Base-by-base conservation (phyloP, 106 monocot genomes). In the Acorus calamus region DNA sequence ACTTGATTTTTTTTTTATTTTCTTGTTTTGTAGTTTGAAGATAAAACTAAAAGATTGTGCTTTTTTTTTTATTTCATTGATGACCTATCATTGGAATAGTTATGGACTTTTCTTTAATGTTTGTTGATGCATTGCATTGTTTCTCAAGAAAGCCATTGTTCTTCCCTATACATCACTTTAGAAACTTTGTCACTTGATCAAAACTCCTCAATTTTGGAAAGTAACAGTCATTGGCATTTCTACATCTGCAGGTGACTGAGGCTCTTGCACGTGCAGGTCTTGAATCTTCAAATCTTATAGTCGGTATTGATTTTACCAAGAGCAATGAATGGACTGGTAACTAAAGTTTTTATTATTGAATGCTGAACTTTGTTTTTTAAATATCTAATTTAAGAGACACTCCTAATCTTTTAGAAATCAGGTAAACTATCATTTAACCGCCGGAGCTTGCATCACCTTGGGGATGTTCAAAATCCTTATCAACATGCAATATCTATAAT, bases 241-340 rank as follows among this genome's bases (percentile, higher is more conserved):
- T 47, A 46, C 45, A 8, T 69, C 44, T 74, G 41, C 65, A 94
- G 94, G 89, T 94, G 8, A 94, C 86, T 71, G 89, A 89, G 49
- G 94, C 94, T 53, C 86, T 94, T 63, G 74, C 89, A 53, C 71
- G 74, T 63, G 83, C 94, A 62, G 94, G 94, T 11, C 77, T 94
- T 13, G 94, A 94, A 62, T 87, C 87, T 53, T 87, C 87, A 8
- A 87, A 87, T 67, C 83, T 87, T 10, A 87, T 87, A 47, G 79
- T 94, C 66, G 94, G 94, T 47, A 81, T 94, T 69, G 94, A 94
- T 69, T 94, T 94, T 71, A 94, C 94, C 7, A 94, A 94, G 75
- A 94, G 94, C 66, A 94, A 94, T 56, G 94, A 94, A 66, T 94
- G 94, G 94, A 94, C 94, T 79, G 94, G 87, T 86, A 28, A 28